phyloP scores from a whole-genome alignment of 306 rosid genomes.

The Sophora flavescens region DNA sequence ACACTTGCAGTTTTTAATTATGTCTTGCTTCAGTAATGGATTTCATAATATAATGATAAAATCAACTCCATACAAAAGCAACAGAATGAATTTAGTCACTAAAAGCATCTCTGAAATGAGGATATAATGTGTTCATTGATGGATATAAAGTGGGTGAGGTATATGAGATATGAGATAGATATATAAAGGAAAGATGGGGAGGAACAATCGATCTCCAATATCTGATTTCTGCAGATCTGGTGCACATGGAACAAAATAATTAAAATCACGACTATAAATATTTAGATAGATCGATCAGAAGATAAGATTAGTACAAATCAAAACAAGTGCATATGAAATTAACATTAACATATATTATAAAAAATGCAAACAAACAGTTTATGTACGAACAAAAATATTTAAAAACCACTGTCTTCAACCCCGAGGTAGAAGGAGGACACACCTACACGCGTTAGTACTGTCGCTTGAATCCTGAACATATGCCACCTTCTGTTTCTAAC shows the following conservation, averaged over 20 bases:
- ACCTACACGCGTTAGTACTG: not conserved
- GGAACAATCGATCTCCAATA: slow-evolving; percentile 1
- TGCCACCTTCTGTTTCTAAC: slow-evolving; percentile 9
- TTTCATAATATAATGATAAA: not conserved
- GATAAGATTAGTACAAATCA: too few species aligned
- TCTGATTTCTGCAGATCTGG: slow-evolving; percentile 32
- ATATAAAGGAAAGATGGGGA: not conserved
- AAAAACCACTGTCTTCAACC: not conserved
- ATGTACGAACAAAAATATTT: not conserved
- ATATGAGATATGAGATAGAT: too few species aligned
- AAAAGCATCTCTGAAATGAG: slow-evolving; percentile 10
- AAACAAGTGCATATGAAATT: not conserved
- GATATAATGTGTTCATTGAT: slow-evolving; percentile 8
- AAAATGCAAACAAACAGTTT: slow-evolving; percentile 5
- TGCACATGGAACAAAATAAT: not conserved
- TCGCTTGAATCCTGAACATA: slow-evolving; percentile 31
- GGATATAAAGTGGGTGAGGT: too few species aligned
- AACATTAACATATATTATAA: not conserved
- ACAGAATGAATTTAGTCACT: not conserved
- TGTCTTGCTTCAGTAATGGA: slow-evolving; percentile 3
- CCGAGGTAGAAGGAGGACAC: not conserved
- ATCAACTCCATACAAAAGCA: not conserved
- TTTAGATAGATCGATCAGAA: not conserved
- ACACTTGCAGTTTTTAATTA: not conserved
- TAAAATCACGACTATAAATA: not conserved